Evolutionary conservation across 2,329 filamentous ascomycete species (phyloP), one percentile per base, ranked within the genome.

Genomic region (Aspergillus aculeatinus): DNA sequence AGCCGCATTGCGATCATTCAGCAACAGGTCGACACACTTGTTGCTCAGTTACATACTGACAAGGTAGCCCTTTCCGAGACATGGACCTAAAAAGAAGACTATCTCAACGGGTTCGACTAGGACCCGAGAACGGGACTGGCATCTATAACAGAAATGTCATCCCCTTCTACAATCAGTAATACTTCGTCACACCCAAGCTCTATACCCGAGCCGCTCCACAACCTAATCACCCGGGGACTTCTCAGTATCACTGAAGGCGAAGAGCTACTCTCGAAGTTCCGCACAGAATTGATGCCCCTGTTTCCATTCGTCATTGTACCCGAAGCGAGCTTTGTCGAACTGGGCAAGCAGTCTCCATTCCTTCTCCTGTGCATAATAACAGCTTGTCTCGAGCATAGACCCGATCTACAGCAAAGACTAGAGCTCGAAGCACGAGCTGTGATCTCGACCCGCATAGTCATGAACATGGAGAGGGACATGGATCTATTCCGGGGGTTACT

Each of bases 281-380:
- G 57, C 16, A 47, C 16, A 3, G 33, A 23, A 5, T 59, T 56
- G 44, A 51, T 56, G 56, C 60, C 60, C 16, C 48, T 59, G n/a
- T 61, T 59, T 19, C 56, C 56, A n/a, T 61, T 61, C 33, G 58
- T 53, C 4, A 35, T 60, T 19, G 35, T 60, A 42, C 50, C 44
- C 23, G 29, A 39, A 7, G n/a, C 55, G n/a, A 19, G 42, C 23
- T 21, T 47, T 2, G 21, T 23, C 14, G 39, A 27, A 4, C n/a
- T 60, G 16, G 31, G 50, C 5, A 16, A 50, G 14, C 31, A 60
- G 21, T 51, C 21, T 2, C 55, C 55, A 27, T 27, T 27, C 5
- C 56, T 60, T 23, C 55, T 60, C 19, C 21, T 58, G n/a, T 49
- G 49, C 14, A 33, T 55, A 2, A 35, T 55, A 11, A 48, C 55